Evolutionary conservation across 2,329 filamentous ascomycete genomes (phyloP).

Genomic region (Trichophyton rubrum): DNA sequence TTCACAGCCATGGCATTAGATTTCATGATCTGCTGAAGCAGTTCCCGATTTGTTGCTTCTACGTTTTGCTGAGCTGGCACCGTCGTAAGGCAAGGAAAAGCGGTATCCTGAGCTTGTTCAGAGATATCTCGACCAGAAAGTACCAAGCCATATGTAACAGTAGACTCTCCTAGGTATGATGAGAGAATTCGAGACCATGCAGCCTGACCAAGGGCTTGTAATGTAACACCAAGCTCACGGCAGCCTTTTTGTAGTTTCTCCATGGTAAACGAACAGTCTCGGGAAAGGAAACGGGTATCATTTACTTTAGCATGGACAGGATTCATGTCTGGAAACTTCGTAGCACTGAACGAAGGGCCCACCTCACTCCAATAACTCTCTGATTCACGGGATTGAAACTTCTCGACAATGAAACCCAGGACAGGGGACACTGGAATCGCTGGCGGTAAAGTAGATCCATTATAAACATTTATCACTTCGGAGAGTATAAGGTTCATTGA

Average conservation of each 20-base stretch:
- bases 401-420: slow-evolving; percentile 35
- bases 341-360: slow-evolving; percentile 43
- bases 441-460: slow-evolving; percentile 16
- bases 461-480: slow-evolving; percentile 41
- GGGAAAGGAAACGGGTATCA: slow-evolving; percentile 26
- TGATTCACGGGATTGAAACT: slow-evolving; percentile 21
- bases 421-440: slow-evolving; percentile 30
- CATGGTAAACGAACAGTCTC: slow-evolving; percentile 31
- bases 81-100: slow-evolving; percentile 73
- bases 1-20: slow-evolving; percentile 53
- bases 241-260: slow-evolving; percentile 45
- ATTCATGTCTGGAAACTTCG: slow-evolving; percentile 64
- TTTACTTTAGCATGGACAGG: slow-evolving; percentile 39
- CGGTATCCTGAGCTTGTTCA: slow-evolving; percentile 45
- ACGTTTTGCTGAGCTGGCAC: slow-evolving; percentile 57
- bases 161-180: slow-evolving; percentile 61
- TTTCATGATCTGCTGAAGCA: slow-evolving; percentile 52
- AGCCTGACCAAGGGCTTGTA: slow-evolving; percentile 64
- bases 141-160: slow-evolving; percentile 66
- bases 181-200: slow-evolving; percentile 66
- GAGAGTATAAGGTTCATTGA: slow-evolving; percentile 55
- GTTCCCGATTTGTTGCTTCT: slow-evolving; percentile 39
- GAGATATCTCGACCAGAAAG: slow-evolving; percentile 58
- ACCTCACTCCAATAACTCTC: slow-evolving; percentile 52
- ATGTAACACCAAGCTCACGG: slow-evolving; percentile 48